Percentiles rank a stretch among this genome's conserved stretches.
These are phyloP conservation scores for Elymus sibiricus DNA, from an alignment of 176 grass and related monocot species.

Conservation along the genomic window DNA sequence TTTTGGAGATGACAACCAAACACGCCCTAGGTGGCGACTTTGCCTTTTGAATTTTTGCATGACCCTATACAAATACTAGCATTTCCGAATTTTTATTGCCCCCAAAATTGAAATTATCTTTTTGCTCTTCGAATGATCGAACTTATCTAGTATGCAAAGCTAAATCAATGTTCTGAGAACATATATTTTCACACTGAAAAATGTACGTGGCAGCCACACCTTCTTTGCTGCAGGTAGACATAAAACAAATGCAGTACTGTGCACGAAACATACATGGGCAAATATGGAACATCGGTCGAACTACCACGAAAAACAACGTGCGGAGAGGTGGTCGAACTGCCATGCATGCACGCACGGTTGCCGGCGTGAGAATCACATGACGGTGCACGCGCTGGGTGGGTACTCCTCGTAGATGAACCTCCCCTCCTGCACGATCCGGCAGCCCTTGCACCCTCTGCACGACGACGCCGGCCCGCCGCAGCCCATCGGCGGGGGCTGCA, in stretches of 20 bases:
- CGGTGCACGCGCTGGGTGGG: conserved; percentile 26
- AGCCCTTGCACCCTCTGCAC: conserved; percentile 53
- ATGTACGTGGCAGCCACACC: neutral
- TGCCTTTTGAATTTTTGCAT: too few species aligned
- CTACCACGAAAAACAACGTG: neutral
- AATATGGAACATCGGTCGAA: neutral
- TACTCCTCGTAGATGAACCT: conserved; percentile 60
- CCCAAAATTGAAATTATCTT: neutral
- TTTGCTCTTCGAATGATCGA: too few species aligned
- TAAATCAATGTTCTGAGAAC: neutral
- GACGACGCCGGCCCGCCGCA: conserved; percentile 26
- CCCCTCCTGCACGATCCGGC: conserved; percentile 30
- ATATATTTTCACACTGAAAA: neutral
- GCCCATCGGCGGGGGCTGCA: conserved; percentile 17
- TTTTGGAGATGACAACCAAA: too few species aligned
- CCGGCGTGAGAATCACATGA: conserved; percentile 37
- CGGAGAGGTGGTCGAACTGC: neutral
- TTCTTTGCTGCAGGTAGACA: neutral
- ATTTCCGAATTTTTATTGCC: neutral
- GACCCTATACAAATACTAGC: too few species aligned
- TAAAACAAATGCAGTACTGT: neutral
- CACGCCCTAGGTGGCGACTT: too few species aligned
- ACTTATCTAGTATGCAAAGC: neutral
- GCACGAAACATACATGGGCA: neutral
- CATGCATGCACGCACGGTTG: neutral